Base-by-base conservation (phyloP, 352 stramenopile species). In the Globisporangium rhizosaccharum region DNA sequence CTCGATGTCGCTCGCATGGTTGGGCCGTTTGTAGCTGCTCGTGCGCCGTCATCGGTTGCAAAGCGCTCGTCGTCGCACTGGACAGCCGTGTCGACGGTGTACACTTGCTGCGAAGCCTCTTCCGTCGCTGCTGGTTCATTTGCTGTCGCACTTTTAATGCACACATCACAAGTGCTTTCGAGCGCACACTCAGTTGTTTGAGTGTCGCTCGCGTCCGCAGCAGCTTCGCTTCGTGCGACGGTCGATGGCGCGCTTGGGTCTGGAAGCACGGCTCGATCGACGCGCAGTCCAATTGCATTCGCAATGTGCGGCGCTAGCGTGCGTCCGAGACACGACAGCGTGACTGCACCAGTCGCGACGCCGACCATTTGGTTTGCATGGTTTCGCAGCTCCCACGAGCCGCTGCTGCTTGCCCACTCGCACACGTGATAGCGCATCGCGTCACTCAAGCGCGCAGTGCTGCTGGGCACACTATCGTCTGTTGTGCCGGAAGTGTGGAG, bases 241-340 rank as follows among this genome's bases (percentile, higher is more conserved):
- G 30, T 36, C 30, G 30, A 36, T 36, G 30, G 5, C 9, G 30
- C 30, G 30, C 9, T 36, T 36, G 30, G 5, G 9, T 36, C 30
- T 36, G 30, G 30, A 36, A 36, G 30, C 30, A 36, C 30, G 9
- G 30, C 30, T 36, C 2, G 61, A 14, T 50, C 57, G 28, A 80
- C 63, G 3, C 68, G 67, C 2, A 82, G 57, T 3, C 70, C 72
- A 15, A 84, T 54, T 6, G 60, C 69, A 14, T 57, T 50, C 0
- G 37, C 54, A 12, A 85, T 57, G 47, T 82, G 66, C 42, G 73
- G 71, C 0, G 73, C 71, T 10, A 82, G 56, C 2, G 65, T 47
- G 37, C 70, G 75, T 0, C 75, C 75, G 8, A 85, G 62, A 59
- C 75, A 85, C 33, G 73, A 80, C 4, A 85, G 66, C 23, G 71